Evolutionary conservation across 139 green algal genomes (phyloP), one percentile per base, ranked within the genome.

Genomic region (Chlamydomonas incerta): DNA sequence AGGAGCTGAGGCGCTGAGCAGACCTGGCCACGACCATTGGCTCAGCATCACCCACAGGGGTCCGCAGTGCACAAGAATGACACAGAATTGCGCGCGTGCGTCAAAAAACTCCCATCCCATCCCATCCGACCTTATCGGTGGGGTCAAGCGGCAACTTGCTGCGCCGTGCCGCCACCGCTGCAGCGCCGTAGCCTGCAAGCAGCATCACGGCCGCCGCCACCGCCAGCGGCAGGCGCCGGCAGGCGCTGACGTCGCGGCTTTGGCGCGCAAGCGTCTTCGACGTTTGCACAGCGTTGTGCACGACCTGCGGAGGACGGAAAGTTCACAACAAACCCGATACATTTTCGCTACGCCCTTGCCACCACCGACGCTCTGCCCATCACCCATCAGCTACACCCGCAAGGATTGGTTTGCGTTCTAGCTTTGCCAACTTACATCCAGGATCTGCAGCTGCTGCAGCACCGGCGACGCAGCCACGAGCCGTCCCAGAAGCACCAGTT

Each of bases 401-500:
- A n/a, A n/a, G n/a, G n/a, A n/a, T n/a, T n/a, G n/a, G n/a, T n/a
- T n/a, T n/a, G n/a, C n/a, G n/a, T n/a, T n/a, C n/a, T n/a, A n/a
- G n/a, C n/a, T 31, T 20, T 9, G 5, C 71, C 50, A 24, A 62
- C 5, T 5, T 60, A 95, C 82, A 47, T 94, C 89, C 17, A 95
- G 76, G 18, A 94, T 81, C 31, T 92, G 85, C 15, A 92, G 72
- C 88, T 95, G 92, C 55, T 92, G 90, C 34, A 77, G 65, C 1
- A 82, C 47, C 10, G 82, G 80, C 41, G 93, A 81, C 0, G 88
- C 68, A 0, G 83, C 86, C 72, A 96, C 76, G 68, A 96, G 80
- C 20, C 85, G 80, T 0, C 95, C 95, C 80, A 97, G 86, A 73
- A 95, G 67, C 41, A 80, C 72, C 67, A 94, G 68, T 87, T 97